A percentile compares a stretch with the other conserved stretches of the same genome.
Evolutionary conservation across 2,329 filamentous ascomycete genomes (phyloP).

Genomic region (Alternaria incomplexa): DNA sequence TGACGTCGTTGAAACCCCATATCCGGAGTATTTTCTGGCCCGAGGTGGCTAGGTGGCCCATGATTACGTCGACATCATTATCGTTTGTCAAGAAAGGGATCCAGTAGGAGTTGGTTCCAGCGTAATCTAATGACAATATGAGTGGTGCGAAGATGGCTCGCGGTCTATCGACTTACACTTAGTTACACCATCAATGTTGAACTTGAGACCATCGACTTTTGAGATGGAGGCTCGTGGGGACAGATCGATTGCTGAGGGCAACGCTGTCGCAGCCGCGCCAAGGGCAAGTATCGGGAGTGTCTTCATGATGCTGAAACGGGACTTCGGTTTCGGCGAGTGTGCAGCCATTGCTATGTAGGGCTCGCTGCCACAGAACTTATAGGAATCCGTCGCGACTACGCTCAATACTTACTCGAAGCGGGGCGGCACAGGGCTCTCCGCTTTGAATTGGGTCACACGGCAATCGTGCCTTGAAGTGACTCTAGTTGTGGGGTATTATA

Average conservation of each 20-base stretch:
- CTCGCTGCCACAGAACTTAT: not conserved
- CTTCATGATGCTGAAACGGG: slow-evolving; percentile 25
- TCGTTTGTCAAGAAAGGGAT: slow-evolving; percentile 60
- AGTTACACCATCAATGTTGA: slow-evolving; percentile 44
- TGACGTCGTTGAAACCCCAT: slow-evolving; percentile 70
- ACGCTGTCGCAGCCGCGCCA: slow-evolving; percentile 24
- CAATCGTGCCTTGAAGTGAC: not conserved
- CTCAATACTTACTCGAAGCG: not conserved
- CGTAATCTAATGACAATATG: slow-evolving; percentile 49
- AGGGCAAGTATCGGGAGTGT: slow-evolving; percentile 24
- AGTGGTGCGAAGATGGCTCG: not conserved
- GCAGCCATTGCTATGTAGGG: not conserved
- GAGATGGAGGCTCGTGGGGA: slow-evolving; percentile 31
- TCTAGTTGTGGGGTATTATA: slow-evolving; percentile 17
- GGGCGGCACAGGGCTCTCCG: slow-evolving; percentile 9
- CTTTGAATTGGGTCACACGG: slow-evolving; percentile 11
- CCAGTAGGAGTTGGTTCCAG: slow-evolving; percentile 64
- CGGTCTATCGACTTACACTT: slow-evolving; percentile 27
- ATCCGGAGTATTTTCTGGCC: slow-evolving; percentile 65
- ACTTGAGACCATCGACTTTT: slow-evolving; percentile 35
- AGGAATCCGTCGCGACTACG: not conserved
- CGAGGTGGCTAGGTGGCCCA: slow-evolving; percentile 55
- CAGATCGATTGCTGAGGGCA: slow-evolving; percentile 22
- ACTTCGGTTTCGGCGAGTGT: not conserved
- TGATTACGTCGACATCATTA: slow-evolving; percentile 60